Evolutionary conservation across 495 filamentous ascomycete genomes (phyloP).

Genomic region (Lentithecium fluviatile): DNA sequence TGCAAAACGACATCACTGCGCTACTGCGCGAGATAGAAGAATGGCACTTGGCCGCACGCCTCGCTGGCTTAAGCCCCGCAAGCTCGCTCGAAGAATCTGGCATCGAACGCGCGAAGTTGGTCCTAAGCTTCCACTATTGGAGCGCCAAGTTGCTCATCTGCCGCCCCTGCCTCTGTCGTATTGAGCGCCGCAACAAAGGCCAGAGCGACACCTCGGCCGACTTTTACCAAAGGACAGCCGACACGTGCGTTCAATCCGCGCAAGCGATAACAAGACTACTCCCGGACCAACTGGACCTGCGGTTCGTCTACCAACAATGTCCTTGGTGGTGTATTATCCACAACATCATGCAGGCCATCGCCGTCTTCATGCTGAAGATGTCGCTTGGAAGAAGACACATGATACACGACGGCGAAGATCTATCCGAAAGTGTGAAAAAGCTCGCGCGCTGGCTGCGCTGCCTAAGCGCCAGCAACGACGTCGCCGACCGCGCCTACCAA

Average conservation of each 20-base stretch:
- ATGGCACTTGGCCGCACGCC: background rate
- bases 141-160: slow-evolving; percentile 10
- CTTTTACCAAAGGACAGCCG: slow-evolving; percentile 10
- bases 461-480: background rate
- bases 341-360: slow-evolving; percentile 30
- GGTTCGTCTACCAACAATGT: slow-evolving; percentile 1
- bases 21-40: slow-evolving; percentile 3
- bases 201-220: slow-evolving; percentile 1
- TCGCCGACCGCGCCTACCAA: slow-evolving; percentile 1
- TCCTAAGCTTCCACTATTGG: slow-evolving; percentile 9
- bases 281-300: background rate
- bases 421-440: slow-evolving; percentile 1
- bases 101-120: no score
- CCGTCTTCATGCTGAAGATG: slow-evolving; percentile 26
- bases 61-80: no score
- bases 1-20: background rate
- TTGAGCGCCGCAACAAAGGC: slow-evolving; percentile 6
- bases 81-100: no score
- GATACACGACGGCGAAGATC: background rate
- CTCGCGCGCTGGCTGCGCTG: slow-evolving; percentile 14
- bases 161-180: slow-evolving; percentile 14
- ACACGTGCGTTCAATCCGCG: slow-evolving; percentile 13
- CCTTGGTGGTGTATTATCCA: slow-evolving; percentile 30
- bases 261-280: background rate
- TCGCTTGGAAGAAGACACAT: background rate